A percentile compares a stretch with the other conserved stretches of the same genome.
phyloP scores from a whole-genome alignment of 176 grass and related monocot genomes.

The Carex cristatella region DNA sequence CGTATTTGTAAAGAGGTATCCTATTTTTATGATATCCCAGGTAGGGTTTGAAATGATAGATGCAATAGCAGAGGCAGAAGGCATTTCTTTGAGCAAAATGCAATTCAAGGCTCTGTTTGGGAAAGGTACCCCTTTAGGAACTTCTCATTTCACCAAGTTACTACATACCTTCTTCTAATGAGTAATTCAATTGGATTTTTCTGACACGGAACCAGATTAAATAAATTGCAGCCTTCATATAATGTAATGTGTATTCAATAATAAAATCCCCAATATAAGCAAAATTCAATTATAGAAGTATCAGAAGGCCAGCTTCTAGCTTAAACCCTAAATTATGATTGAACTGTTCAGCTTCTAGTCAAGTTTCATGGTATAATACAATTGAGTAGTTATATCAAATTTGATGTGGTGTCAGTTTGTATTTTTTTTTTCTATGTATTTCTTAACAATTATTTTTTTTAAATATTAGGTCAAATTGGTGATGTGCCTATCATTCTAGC shows the following conservation, averaged over 20 bases:
- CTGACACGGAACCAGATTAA: neutral
- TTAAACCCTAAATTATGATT: neutral
- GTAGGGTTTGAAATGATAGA: slow-evolving; percentile 94
- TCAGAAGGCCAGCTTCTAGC: neutral
- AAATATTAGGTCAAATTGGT: slow-evolving; percentile 54
- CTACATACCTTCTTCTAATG: neutral
- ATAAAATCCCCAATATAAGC: neutral
- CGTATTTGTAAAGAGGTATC: neutral
- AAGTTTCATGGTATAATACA: neutral
- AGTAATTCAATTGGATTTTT: neutral
- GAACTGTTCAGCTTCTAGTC: neutral
- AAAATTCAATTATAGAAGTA: neutral
- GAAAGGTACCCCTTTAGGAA: slow-evolving; percentile 44
- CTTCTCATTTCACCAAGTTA: neutral
- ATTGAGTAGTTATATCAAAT: neutral
- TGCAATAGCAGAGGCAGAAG: slow-evolving; percentile 76
- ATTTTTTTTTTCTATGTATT: slow-evolving; percentile 21
- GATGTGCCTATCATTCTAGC: slow-evolving; percentile 77
- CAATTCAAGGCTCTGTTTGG: slow-evolving; percentile 62
- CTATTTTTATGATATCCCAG: slow-evolving; percentile 15
- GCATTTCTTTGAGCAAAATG: slow-evolving; percentile 65
- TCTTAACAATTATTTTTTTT: neutral
- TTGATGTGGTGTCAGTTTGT: neutral
- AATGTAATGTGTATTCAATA: neutral
- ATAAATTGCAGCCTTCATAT: neutral